Base-by-base conservation (phyloP, 148 eudicot species). In the Camellia sinensis region DNA sequence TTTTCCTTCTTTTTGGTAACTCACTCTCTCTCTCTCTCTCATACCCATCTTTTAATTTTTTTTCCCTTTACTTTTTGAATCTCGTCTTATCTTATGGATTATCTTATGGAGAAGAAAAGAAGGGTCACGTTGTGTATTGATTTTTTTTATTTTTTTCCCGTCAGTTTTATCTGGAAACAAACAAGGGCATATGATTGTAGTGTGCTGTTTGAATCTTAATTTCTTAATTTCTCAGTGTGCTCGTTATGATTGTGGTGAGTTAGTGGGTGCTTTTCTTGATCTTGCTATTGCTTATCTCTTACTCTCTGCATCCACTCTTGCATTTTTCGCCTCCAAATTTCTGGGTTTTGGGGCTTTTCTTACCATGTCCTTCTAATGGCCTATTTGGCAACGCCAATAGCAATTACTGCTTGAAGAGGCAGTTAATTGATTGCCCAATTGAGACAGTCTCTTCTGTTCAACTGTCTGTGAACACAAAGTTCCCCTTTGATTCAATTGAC, bases 241-340 rank as follows among this genome's bases (percentile, higher is more conserved):
- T n/a, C n/a, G n/a, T n/a, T n/a, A n/a, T n/a, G n/a, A n/a, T n/a
- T n/a, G n/a, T n/a, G n/a, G 37, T 29, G 37, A 1, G 37, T 29
- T 29, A 76, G 87, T 94, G 37, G 98, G 92, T 75, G 99, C 99
- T 53, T 96, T 91, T 87, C 88, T 94, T 85, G 97, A 96, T 87
- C 91, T 96, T 70, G 88, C 88, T 46, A 86, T 96, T 54, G 92
- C 98, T 11, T 94, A 91, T 82, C 83, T 91, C 68, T 88, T 96
- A 67, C 91, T 94, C 3, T 94, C 92, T 79, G 91, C 90, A 80
- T 90, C 99, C 48, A 80, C 89, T n/a, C 44, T 90, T 12, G 92
- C 92, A 57, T 94, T 80, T 77, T 82, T 92, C n/a, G 71, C 89
- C 14, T 81, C 95, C 14, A 89, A 85, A 67, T 88, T 92, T 82